Conservation (phyloP, 257 asterid genomes). For the Plantago elongata region DNA sequence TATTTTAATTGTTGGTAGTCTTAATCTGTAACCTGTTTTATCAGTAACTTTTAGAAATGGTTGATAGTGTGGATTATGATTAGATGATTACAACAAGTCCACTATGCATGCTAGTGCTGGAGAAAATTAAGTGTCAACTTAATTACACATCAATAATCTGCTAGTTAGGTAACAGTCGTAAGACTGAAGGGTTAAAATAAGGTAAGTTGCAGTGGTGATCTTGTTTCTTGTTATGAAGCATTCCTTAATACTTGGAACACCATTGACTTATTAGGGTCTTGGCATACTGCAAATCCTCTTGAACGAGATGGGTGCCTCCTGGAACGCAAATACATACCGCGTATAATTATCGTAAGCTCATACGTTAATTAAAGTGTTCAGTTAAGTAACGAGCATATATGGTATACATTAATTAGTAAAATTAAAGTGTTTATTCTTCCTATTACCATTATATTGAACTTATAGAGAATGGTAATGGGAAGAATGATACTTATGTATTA, state of each 20-base stretch:
- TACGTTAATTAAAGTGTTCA: no score
- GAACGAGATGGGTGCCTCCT: no score
- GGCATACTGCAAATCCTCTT: no score
- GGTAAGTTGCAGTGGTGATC: background rate
- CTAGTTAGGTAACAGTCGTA: background rate
- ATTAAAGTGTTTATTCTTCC: no score
- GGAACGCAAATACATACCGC: no score
- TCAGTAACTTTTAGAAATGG: background rate
- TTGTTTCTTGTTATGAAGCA: background rate
- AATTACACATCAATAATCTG: background rate
- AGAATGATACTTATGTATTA: background rate
- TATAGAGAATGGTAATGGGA: background rate
- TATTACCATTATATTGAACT: no score
- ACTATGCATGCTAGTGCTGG: background rate
- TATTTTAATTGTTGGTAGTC: background rate
- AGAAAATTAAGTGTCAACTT: background rate
- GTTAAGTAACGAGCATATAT: no score
- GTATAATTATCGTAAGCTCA: no score
- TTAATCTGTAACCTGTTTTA: background rate
- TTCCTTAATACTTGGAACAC: background rate
- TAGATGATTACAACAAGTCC: background rate
- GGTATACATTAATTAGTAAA: no score
- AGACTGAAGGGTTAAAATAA: background rate
- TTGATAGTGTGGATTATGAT: background rate
- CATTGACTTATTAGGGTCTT: no score